Evolutionary conservation across 768 basidiomycete genomes (phyloP).

Genomic region (Mycena vulgaris): DNA sequence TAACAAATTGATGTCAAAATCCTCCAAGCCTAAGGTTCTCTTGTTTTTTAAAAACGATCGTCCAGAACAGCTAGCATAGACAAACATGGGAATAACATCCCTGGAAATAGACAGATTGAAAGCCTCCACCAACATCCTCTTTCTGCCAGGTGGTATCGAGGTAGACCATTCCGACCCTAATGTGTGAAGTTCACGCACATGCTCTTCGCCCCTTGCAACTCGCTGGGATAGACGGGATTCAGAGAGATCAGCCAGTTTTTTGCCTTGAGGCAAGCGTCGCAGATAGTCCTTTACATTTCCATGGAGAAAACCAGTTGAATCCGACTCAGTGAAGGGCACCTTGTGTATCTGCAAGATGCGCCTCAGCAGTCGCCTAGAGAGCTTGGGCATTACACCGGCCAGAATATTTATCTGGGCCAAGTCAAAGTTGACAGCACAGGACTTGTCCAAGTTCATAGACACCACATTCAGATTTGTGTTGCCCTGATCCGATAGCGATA

Average conservation of each 20-base stretch:
- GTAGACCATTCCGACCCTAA: neutral
- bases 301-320: neutral
- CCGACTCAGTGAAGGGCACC: neutral
- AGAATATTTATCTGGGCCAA: constrained; percentile 1
- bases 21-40: neutral
- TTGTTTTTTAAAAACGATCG: neutral
- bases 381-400: neutral
- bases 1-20: constrained; percentile 1
- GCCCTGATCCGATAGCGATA: neutral
- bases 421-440: neutral
- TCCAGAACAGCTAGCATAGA: neutral
- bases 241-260: neutral
- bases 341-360: neutral
- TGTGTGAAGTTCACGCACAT: neutral
- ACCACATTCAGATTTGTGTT: neutral
- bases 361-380: neutral
- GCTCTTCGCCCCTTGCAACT: neutral
- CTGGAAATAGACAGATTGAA: neutral
- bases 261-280: neutral
- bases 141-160: neutral
- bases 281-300: neutral
- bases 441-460: neutral
- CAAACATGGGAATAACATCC: neutral
- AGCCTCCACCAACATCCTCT: neutral
- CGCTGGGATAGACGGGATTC: neutral